These are phyloP conservation scores for Venustampulla echinocandica DNA, from an alignment of 495 filamentous ascomycete species.

Conservation along the genomic window DNA sequence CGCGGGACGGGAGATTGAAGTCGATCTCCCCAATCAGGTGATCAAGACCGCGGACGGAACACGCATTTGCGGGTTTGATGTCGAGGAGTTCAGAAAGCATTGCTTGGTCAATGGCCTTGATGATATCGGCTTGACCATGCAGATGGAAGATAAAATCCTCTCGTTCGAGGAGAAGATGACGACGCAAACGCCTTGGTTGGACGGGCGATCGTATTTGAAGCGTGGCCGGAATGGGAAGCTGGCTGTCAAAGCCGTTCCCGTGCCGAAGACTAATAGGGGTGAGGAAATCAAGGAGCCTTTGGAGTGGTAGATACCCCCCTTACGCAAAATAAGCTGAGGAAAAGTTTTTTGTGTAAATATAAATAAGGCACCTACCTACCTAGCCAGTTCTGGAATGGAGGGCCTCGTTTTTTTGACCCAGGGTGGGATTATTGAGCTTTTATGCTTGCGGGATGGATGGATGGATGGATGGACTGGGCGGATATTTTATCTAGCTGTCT, in stretches of 20 bases:
- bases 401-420: no score
- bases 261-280: constrained; percentile 87
- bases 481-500: no score
- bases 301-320: constrained; percentile 86
- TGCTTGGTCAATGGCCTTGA: constrained; percentile 92
- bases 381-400: no score
- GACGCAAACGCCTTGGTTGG: constrained; percentile 80
- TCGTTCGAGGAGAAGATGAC: constrained; percentile 72
- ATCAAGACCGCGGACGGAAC: constrained; percentile 69
- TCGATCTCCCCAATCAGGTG: constrained; percentile 80
- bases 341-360: no score
- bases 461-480: no score
- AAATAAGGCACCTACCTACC: no score
- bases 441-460: no score
- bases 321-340: no score
- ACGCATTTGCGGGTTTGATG: constrained; percentile 67
- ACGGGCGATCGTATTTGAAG: constrained; percentile 78
- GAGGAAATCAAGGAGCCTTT: constrained; percentile 78
- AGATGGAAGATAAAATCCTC: constrained; percentile 81
- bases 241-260: constrained; percentile 70
- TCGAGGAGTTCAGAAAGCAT: constrained; percentile 88
- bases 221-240: constrained; percentile 58
- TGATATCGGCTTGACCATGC: constrained; percentile 91
- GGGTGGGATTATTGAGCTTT: no score
- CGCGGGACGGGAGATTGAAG: constrained; percentile 78